Percentiles rank a stretch among this genome's conserved stretches.
Evolutionary conservation across 306 rosid species (phyloP).

Genomic region (Lathyrus tuberosus): DNA sequence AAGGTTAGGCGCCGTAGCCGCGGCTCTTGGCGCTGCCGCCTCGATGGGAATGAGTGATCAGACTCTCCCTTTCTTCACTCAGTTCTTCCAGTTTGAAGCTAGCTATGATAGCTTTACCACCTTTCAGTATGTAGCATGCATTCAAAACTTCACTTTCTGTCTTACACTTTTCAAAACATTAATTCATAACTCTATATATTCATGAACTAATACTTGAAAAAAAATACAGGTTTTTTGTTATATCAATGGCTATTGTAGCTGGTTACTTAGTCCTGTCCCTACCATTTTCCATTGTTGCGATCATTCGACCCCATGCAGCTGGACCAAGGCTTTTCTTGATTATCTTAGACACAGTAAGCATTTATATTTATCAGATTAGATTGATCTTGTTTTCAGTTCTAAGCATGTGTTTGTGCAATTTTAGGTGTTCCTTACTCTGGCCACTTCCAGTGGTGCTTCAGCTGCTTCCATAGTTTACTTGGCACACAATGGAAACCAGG

Average conservation of each 20-base stretch:
- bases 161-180: neutral
- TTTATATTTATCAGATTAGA: too few species aligned
- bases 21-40: slow-evolving; percentile 71
- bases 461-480: slow-evolving; percentile 79
- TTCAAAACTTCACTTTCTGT: neutral
- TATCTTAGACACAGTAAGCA: slow-evolving; percentile 68
- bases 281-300: slow-evolving; percentile 72
- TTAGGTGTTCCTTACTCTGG: slow-evolving; percentile 75
- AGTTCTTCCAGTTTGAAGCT: slow-evolving; percentile 89
- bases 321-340: slow-evolving; percentile 65
- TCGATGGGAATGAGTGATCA: slow-evolving; percentile 80
- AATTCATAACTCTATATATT: neutral
- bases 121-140: slow-evolving; percentile 59
- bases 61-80: slow-evolving; percentile 89
- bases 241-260: slow-evolving; percentile 64
- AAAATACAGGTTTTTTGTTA: slow-evolving; percentile 73
- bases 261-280: slow-evolving; percentile 79
- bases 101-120: slow-evolving; percentile 75
- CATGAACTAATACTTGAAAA: neutral
- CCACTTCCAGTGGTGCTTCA: slow-evolving; percentile 66
- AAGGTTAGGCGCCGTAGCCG: slow-evolving; percentile 67
- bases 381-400: too few species aligned
- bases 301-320: slow-evolving; percentile 70
- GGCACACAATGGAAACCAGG: slow-evolving; percentile 79
- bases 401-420: slow-evolving; percentile 16